phyloP scores from a whole-genome alignment of 805 yeast genomes.

The Pichia manshurica region DNA sequence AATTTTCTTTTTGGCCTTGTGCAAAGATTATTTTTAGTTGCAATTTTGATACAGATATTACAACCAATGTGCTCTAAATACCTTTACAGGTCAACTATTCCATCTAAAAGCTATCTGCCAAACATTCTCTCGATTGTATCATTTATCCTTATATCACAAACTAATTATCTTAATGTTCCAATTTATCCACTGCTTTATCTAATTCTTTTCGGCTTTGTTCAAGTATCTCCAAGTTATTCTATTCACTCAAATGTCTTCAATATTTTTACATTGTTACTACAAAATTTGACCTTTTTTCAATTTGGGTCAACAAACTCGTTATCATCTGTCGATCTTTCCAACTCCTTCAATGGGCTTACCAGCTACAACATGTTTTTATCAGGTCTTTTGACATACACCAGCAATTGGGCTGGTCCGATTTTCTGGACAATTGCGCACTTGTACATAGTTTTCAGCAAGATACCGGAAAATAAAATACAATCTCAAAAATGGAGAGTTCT shows the following conservation, averaged over 20 bases:
- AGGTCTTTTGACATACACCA: conserved; percentile 68
- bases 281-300: conserved; percentile 76
- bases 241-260: conserved; percentile 18
- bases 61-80: conserved; percentile 17
- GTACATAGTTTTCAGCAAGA: conserved; percentile 15
- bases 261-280: conserved; percentile 46
- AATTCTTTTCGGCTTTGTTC: conserved; percentile 26
- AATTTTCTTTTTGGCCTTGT: conserved; percentile 20
- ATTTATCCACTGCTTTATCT: conserved; percentile 32
- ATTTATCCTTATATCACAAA: conserved; percentile 47
- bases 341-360: conserved; percentile 84
- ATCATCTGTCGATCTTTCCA: conserved; percentile 84
- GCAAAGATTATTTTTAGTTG: conserved; percentile 21
- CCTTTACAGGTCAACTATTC: background rate
- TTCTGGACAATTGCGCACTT: conserved; percentile 61
- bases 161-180: conserved; percentile 51
- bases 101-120: conserved; percentile 24
- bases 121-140: conserved; percentile 35
- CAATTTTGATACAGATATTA: conserved; percentile 12
- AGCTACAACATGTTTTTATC: conserved; percentile 65
- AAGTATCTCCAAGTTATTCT: conserved; percentile 12
- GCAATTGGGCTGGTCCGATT: conserved; percentile 84
- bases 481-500: conserved; percentile 30
- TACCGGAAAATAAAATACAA: conserved; percentile 10
- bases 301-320: conserved; percentile 89